Evolutionary conservation across 768 basidiomycete genomes (phyloP), one percentile per base, ranked within the genome.

Genomic region (Tubosaeta sp.): DNA sequence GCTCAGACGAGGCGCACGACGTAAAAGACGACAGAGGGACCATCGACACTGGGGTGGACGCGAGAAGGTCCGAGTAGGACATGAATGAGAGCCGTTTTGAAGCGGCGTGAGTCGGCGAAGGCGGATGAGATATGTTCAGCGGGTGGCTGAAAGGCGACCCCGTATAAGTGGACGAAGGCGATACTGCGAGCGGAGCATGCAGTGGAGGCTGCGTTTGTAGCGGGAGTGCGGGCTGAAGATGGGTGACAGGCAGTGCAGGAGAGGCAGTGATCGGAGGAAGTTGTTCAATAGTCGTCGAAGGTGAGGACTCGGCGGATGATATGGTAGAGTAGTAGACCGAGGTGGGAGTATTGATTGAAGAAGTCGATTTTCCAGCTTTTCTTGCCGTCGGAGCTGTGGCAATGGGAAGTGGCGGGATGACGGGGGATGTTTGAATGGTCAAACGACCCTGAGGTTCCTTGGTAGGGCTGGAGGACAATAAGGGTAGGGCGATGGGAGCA

Each of bases 71-170:
- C 24, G 85, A 80, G 67, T 94, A 94, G 4, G 90, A 88, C 70
- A 94, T 80, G 75, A 94, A 95, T 0, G 90, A 93, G 11, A 92
- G 80, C 2, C 90, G 84, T 59, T 92, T 90, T 25, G 73, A 72
- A 75, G 67, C 57, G 2, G 10, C 56, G 46, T 76, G 72, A 1
- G 75, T 73, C 6, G 82, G 77, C 11, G 80, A 80, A 18, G 79
- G 73, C 9, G 74, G 72, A 30, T 63, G 66, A 35, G 64, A 63
- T 40, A 64, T 46, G 29, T 58, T 61, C 49, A 62, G 51, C 30
- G 61, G 59, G 21, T 53, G 52, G 10, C 29, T 36, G 38, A 48
- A 69, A 2, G 68, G 66, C 2, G 66, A 68, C 2, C 63, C 59
- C 0, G 66, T 58, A 19, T 56, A 68, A 1, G 64, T 64, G 4